phyloP scores from a whole-genome alignment of 768 basidiomycete genomes.

The Leccinum longicurvipes region DNA sequence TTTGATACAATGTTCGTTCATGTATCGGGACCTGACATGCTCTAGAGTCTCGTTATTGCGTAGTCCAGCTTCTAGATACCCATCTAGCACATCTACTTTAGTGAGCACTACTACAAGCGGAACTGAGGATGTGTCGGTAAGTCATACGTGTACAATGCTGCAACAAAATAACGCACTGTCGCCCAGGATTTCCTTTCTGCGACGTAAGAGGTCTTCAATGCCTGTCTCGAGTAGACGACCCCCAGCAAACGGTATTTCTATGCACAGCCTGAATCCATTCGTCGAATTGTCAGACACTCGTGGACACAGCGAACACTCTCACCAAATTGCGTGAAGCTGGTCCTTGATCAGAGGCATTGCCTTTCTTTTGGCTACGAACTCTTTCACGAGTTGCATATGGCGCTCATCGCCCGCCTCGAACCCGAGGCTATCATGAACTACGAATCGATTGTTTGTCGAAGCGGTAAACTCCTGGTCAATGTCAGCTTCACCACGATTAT shows the following conservation, averaged over 20 bases:
- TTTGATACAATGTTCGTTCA: background rate
- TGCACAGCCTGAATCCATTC: constrained; percentile 9
- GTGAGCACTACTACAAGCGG: too few relatives aligned
- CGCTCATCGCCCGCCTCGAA: too few relatives aligned
- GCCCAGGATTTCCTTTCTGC: constrained; percentile 3
- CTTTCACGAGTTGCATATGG: too few relatives aligned
- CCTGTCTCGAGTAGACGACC: constrained; percentile 15
- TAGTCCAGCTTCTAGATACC: background rate
- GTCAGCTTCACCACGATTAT: too few relatives aligned
- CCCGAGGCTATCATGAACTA: too few relatives aligned
- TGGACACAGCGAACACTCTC: background rate
- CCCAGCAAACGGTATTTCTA: constrained; percentile 10
- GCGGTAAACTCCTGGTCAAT: too few relatives aligned
- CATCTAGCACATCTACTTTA: too few relatives aligned
- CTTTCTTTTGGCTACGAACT: too few relatives aligned
- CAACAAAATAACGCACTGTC: too few relatives aligned
- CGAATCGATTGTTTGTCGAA: too few relatives aligned
- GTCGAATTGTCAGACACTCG: background rate
- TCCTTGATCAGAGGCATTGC: too few relatives aligned
- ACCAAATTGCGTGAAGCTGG: constrained; percentile 16
- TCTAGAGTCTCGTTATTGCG: background rate
- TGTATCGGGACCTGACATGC: background rate
- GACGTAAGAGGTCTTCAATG: constrained; percentile 8
- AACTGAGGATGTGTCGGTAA: too few relatives aligned
- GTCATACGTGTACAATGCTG: constrained; percentile 7